Conservation (phyloP, 805 yeast genomes). For the Isabelozyma heimii region DNA sequence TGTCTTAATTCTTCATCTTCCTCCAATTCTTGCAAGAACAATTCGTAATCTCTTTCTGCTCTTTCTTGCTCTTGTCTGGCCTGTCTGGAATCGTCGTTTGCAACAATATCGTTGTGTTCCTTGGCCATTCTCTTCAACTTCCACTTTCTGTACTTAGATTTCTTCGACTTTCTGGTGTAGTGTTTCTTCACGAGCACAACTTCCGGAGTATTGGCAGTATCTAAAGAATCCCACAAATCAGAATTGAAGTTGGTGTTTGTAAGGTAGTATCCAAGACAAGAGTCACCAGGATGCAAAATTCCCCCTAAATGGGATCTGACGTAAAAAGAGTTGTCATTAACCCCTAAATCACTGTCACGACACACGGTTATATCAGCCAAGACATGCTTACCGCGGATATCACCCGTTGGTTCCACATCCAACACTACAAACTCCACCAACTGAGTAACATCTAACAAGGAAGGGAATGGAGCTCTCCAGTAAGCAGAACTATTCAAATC, state of each 20-base stretch:
- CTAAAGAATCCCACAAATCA: slow-evolving; percentile 73
- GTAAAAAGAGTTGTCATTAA: slow-evolving; percentile 77
- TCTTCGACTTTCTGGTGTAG: slow-evolving; percentile 76
- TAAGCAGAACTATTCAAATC: slow-evolving; percentile 69
- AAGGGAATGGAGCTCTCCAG: slow-evolving; percentile 79
- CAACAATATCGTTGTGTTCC: slow-evolving; percentile 87
- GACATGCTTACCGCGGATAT: slow-evolving; percentile 69
- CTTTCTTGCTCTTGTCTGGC: slow-evolving; percentile 86
- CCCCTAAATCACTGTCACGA: slow-evolving; percentile 85
- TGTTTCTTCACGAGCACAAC: slow-evolving; percentile 86
- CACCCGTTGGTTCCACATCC: slow-evolving; percentile 92
- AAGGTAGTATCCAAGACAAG: slow-evolving; percentile 86
- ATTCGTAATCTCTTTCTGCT: slow-evolving; percentile 92
- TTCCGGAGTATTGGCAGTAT: slow-evolving; percentile 68
- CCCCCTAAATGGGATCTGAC: slow-evolving; percentile 93
- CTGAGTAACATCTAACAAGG: slow-evolving; percentile 74
- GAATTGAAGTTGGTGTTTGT: slow-evolving; percentile 86
- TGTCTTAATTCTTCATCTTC: slow-evolving; percentile 95
- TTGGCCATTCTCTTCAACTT: slow-evolving; percentile 96
- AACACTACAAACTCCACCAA: slow-evolving; percentile 83
- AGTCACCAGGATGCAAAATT: slow-evolving; percentile 93
- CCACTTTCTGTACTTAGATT: slow-evolving; percentile 79
- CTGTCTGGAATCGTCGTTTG: slow-evolving; percentile 63
- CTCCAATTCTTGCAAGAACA: slow-evolving; percentile 94
- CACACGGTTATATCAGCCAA: slow-evolving; percentile 90